Conservation (phyloP, 2,329 filamentous ascomycete species). For the Paecilomyces sp. region DNA sequence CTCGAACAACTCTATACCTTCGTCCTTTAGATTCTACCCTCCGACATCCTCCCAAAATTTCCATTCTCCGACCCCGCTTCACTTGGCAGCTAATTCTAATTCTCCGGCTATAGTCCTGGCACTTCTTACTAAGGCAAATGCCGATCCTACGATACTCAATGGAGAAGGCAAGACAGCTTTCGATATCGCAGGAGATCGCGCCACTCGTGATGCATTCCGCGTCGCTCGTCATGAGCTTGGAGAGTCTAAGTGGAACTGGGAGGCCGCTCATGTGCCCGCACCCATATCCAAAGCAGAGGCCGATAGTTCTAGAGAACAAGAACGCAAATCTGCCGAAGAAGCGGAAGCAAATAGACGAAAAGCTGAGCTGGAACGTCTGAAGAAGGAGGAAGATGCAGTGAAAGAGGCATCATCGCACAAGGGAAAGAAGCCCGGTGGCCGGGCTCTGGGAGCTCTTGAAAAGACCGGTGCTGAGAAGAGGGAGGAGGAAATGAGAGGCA, state of each 20-base stretch:
- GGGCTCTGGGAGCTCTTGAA: conserved; percentile 51
- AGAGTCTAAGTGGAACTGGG: conserved; percentile 72
- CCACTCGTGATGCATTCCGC: conserved; percentile 85
- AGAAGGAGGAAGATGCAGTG: conserved; percentile 51
- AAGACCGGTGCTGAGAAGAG: conserved; percentile 75
- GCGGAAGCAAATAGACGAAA: conserved; percentile 65
- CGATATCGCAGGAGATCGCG: conserved; percentile 76
- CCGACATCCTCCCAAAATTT: conserved; percentile 59
- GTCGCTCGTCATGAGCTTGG: conserved; percentile 77
- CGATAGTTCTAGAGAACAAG: conserved; percentile 60
- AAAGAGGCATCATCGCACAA: conserved; percentile 32
- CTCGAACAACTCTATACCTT: conserved; percentile 61
- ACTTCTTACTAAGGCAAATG: conserved; percentile 65
- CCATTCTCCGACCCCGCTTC: conserved; percentile 76
- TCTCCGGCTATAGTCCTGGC: conserved; percentile 69
- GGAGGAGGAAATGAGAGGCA: conserved; percentile 73
- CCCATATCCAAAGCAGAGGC: conserved; percentile 65
- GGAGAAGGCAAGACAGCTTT: conserved; percentile 77
- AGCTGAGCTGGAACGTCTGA: conserved; percentile 66
- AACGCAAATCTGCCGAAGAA: conserved; percentile 60
- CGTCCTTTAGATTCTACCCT: conserved; percentile 71
- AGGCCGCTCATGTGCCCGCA: conserved; percentile 62
- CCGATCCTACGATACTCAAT: conserved; percentile 66
- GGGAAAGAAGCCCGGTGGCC: conserved; percentile 46
- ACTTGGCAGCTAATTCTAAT: conserved; percentile 78